phyloP scores from a whole-genome alignment of 306 rosid species.

The Cucurbita moschata region DNA sequence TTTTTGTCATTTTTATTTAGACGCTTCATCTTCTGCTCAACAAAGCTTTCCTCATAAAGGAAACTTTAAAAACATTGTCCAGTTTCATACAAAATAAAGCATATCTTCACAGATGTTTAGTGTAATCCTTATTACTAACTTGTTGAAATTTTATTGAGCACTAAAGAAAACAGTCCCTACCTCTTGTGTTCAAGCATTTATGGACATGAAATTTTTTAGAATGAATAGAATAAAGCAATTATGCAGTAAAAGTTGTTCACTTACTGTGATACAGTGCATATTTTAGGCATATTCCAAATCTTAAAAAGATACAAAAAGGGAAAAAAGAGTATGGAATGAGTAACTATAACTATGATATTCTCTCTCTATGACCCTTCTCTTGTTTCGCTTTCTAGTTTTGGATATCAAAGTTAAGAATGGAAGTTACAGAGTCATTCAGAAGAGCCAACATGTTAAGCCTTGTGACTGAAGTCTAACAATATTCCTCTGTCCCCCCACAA shows the following conservation, averaged over 20 bases:
- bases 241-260: neutral
- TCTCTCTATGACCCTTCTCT: neutral
- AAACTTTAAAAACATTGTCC: no score
- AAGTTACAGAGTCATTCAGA: neutral
- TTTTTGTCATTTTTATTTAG: neutral
- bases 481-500: neutral
- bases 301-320: neutral
- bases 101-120: no score
- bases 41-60: no score
- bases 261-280: neutral
- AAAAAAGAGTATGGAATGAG: neutral
- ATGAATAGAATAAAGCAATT: neutral
- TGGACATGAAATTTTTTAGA: neutral
- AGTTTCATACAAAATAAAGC: no score
- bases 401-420: neutral
- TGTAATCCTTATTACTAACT: no score
- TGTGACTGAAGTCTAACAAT: neutral
- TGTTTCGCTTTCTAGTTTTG: neutral
- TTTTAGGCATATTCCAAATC: neutral
- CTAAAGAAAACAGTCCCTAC: neutral
- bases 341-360: neutral
- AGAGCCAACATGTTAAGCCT: neutral
- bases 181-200: neutral
- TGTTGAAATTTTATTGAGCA: no score
- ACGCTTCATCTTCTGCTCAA: neutral